A percentile compares a stretch with the other conserved stretches of the same genome.
Evolutionary conservation across 225 moss, liverwort and hornwort species (phyloP).

Genomic region (Asterella californica): DNA sequence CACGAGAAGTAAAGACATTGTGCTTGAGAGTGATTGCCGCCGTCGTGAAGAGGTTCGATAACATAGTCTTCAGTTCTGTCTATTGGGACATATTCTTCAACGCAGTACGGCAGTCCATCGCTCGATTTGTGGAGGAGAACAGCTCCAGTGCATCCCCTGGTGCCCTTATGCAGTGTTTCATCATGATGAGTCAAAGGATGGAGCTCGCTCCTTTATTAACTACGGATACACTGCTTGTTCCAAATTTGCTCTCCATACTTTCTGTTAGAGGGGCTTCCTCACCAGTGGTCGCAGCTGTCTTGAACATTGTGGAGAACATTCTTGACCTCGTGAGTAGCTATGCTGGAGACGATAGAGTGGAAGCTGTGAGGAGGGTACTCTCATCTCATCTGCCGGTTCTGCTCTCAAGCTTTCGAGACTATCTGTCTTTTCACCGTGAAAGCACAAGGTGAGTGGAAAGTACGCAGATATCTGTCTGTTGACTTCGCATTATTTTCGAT

Average conservation of each 20-base stretch:
- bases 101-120: slow-evolving; percentile 54
- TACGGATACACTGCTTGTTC: slow-evolving; percentile 58
- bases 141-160: slow-evolving; percentile 57
- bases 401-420: slow-evolving; percentile 67
- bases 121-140: slow-evolving; percentile 67
- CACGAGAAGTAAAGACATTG: slow-evolving; percentile 69
- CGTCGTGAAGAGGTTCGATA: slow-evolving; percentile 69
- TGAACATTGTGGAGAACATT: slow-evolving; percentile 71
- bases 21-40: slow-evolving; percentile 70
- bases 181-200: slow-evolving; percentile 68
- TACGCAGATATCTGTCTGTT: neutral
- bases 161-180: slow-evolving; percentile 73
- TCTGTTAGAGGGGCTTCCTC: slow-evolving; percentile 64
- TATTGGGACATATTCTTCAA: slow-evolving; percentile 89
- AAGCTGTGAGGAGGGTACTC: slow-evolving; percentile 55
- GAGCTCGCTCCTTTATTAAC: slow-evolving; percentile 67
- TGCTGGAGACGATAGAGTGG: slow-evolving; percentile 40
- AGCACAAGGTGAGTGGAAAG: slow-evolving; percentile 50
- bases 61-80: slow-evolving; percentile 51
- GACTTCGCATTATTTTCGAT: neutral
- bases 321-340: slow-evolving; percentile 60
- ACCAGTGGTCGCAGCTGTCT: slow-evolving; percentile 56
- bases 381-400: slow-evolving; percentile 66
- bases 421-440: slow-evolving; percentile 68
- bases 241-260: slow-evolving; percentile 63